Conservation (phyloP, 1,284 basidiomycete species). For the Ustilago curta region DNA sequence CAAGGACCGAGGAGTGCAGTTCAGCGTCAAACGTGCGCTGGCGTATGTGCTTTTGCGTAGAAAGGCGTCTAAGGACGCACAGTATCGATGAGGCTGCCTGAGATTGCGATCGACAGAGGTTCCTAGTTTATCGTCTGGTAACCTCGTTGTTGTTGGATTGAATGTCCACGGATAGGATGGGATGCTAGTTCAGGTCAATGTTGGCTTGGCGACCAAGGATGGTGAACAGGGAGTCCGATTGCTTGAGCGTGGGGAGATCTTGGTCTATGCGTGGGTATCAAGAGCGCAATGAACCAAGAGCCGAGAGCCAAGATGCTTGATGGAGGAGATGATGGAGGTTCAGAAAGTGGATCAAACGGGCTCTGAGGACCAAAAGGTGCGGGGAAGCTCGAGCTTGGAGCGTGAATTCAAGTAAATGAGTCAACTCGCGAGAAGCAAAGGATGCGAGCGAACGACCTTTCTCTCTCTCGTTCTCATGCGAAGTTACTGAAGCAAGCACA, state of each 20-base stretch:
- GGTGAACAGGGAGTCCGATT: background rate
- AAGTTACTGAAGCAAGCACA: background rate
- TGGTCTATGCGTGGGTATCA: background rate
- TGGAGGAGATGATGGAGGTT: background rate
- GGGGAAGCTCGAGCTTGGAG: slow-evolving; percentile 22
- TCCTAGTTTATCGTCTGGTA: background rate
- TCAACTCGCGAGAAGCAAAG: slow-evolving; percentile 1
- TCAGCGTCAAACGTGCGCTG: slow-evolving; percentile 1
- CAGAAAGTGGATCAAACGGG: background rate
- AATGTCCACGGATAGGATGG: background rate
- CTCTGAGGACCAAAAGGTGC: slow-evolving; percentile 12
- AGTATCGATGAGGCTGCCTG: background rate
- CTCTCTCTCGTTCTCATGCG: slow-evolving; percentile 9
- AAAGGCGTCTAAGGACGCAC: slow-evolving; percentile 11
- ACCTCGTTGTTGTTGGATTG: background rate
- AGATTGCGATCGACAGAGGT: background rate
- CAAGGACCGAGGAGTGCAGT: background rate
- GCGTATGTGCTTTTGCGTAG: background rate
- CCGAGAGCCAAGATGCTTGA: background rate
- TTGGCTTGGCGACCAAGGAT: background rate
- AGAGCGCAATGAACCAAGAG: background rate
- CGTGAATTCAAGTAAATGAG: slow-evolving; percentile 9
- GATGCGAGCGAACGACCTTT: background rate
- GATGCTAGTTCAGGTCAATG: background rate
- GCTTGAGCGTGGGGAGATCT: background rate